Evolutionary conservation across 345 rosid genomes (phyloP).

Genomic region (Murraya koenigii): DNA sequence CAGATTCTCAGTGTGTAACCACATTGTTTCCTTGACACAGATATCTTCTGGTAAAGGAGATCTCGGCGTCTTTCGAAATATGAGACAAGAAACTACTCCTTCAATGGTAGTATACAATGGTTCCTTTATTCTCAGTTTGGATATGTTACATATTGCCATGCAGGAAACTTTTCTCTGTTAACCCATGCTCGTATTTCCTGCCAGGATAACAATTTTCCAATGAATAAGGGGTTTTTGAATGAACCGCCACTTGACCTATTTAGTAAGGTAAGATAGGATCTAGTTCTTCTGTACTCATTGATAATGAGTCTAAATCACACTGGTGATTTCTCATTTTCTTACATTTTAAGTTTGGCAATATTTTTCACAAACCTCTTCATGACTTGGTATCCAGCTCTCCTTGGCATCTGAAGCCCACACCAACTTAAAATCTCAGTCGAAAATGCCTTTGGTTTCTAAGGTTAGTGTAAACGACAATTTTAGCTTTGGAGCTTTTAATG

Average conservation of each 20-base stretch:
- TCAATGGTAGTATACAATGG: not conserved
- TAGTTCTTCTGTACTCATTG: not conserved
- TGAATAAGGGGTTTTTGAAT: constrained; percentile 13
- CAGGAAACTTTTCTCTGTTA: not conserved
- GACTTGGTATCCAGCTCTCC: constrained; percentile 39
- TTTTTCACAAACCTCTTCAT: constrained; percentile 4
- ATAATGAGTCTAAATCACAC: not conserved
- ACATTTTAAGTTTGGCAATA: not conserved
- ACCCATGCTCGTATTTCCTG: constrained; percentile 10
- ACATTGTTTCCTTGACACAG: constrained; percentile 13
- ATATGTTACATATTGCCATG: constrained; percentile 2
- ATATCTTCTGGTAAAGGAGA: constrained; percentile 14
- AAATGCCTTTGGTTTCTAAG: constrained; percentile 17
- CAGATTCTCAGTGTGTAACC: not conserved
- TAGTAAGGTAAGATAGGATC: constrained; percentile 30
- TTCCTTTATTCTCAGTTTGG: not conserved
- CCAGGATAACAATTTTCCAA: constrained; percentile 29
- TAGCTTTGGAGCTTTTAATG: not conserved
- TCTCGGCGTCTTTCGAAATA: constrained; percentile 10
- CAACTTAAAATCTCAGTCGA: constrained; percentile 20
- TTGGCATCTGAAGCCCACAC: constrained; percentile 29
- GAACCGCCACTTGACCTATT: constrained; percentile 36
- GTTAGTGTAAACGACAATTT: constrained; percentile 27
- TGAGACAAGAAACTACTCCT: constrained; percentile 11
- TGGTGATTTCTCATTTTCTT: not conserved